Percentiles rank a stretch among this genome's conserved stretches.
Conservation (phyloP, 768 basidiomycete genomes). For the Suillus hirtellus region DNA sequence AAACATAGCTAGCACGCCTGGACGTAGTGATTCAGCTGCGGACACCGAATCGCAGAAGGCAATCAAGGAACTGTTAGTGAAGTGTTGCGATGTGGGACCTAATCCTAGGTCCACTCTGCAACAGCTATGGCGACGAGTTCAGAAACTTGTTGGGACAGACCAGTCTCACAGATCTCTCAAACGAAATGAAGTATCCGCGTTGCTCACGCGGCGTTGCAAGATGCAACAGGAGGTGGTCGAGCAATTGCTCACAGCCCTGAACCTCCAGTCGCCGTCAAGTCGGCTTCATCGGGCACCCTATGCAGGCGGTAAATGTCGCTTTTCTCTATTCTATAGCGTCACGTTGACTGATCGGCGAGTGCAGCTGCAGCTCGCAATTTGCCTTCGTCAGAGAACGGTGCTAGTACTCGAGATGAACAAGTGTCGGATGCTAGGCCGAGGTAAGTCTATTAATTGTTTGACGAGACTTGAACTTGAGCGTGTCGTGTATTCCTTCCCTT, state of each 20-base stretch:
- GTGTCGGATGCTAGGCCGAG: background rate
- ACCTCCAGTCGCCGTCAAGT: background rate
- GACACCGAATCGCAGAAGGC: background rate
- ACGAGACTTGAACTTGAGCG: background rate
- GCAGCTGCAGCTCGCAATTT: background rate
- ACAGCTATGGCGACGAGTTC: background rate
- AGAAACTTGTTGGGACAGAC: background rate
- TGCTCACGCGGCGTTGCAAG: background rate
- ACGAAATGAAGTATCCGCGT: background rate
- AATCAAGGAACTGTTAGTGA: background rate
- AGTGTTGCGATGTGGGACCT: background rate
- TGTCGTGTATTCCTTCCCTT: background rate
- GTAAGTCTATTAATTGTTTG: background rate
- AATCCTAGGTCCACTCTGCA: background rate
- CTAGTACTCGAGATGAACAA: background rate
- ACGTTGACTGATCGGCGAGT: background rate
- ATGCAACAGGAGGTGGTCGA: background rate
- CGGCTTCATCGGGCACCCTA: constrained; percentile 1
- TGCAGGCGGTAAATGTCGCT: background rate
- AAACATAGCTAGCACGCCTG: background rate
- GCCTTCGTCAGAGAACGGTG: background rate
- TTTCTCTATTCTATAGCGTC: background rate
- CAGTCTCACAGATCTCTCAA: background rate
- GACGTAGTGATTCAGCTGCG: background rate
- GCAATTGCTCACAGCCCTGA: background rate